Conservation (phyloP, 306 rosid species). For the Acacia melanoxylon region DNA sequence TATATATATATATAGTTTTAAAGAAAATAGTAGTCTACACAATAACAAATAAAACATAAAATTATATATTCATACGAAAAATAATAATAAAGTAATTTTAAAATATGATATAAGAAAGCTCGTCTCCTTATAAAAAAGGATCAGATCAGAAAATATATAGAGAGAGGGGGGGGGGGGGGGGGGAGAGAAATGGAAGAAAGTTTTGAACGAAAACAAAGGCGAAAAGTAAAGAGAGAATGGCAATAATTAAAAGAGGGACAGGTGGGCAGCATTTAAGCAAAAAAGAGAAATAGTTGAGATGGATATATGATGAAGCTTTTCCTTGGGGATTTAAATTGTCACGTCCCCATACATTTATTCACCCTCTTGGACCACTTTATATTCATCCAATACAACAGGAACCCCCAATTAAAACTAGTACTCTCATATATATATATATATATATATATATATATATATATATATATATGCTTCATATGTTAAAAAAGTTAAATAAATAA, state of each 20-base stretch:
- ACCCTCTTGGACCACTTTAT: not conserved
- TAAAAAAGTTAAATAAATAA: not conserved
- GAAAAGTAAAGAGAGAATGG: not conserved
- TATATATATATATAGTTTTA: no score
- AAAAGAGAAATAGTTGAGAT: not conserved
- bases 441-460: no score
- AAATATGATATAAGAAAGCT: no score
- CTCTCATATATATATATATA: no score
- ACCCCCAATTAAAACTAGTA: not conserved
- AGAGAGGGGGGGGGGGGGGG: no score
- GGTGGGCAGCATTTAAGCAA: not conserved
- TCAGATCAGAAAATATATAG: no score
- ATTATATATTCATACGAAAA: no score
- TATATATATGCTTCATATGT: no score
- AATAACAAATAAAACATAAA: no score
- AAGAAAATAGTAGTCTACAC: no score
- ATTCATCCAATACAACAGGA: constrained; percentile 30
- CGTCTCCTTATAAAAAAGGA: no score
- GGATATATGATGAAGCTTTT: not conserved
- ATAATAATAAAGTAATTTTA: no score
- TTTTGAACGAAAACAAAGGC: not conserved
- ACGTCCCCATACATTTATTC: constrained; percentile 18
- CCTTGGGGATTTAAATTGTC: constrained; percentile 29
- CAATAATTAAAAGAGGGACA: constrained; percentile 1
- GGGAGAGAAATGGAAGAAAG: not conserved